Evolutionary conservation across 306 rosid genomes (phyloP).

Genomic region (Castanopsis chinensis): DNA sequence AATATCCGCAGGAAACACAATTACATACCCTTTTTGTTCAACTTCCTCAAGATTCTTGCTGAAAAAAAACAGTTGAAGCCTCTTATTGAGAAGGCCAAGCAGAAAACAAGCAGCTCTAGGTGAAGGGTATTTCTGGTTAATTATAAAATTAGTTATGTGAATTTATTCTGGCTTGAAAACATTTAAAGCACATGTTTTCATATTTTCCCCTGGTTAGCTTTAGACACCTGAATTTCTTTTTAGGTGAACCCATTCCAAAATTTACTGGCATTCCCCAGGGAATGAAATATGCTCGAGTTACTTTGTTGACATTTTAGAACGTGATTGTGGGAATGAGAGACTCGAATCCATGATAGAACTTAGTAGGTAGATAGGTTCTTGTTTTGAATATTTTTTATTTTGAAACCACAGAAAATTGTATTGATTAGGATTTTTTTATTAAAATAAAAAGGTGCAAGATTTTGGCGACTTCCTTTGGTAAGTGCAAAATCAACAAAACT

Average conservation of each 20-base stretch:
- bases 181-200: neutral
- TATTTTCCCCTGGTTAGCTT: neutral
- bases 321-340: neutral
- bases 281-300: neutral
- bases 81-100: slow-evolving; percentile 96
- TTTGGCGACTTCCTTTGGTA: too few species aligned
- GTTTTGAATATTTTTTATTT: too few species aligned
- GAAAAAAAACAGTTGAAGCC: slow-evolving; percentile 99
- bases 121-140: slow-evolving; percentile 33
- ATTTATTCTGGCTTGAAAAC: neutral
- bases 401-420: too few species aligned
- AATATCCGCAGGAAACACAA: slow-evolving; percentile 94
- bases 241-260: neutral
- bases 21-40: slow-evolving; percentile 88
- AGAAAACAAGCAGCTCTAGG: slow-evolving; percentile 62
- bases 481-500: too few species aligned
- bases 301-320: neutral
- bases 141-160: neutral
- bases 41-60: slow-evolving; percentile 92
- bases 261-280: too few species aligned
- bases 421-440: too few species aligned
- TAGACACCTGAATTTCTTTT: neutral
- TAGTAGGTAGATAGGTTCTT: too few species aligned
- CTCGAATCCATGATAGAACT: too few species aligned
- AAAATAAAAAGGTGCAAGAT: too few species aligned